phyloP scores from a whole-genome alignment of 2,329 filamentous ascomycete species.

The Penicillium sp. region DNA sequence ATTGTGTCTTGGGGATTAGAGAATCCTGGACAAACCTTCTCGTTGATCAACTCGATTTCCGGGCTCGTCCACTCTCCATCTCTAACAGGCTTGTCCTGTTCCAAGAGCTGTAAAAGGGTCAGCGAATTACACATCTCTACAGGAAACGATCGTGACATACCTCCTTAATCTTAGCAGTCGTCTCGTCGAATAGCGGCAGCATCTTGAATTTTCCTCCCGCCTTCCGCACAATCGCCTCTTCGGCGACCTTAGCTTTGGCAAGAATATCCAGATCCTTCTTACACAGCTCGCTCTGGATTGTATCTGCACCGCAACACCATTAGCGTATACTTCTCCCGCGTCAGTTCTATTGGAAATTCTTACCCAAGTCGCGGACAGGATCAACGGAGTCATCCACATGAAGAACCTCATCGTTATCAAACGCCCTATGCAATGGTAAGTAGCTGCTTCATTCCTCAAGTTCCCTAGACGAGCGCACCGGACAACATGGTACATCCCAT shows the following conservation, averaged over 20 bases:
- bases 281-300: slow-evolving; percentile 6
- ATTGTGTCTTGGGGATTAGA: background rate
- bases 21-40: background rate
- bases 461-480: background rate
- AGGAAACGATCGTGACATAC: background rate
- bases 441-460: background rate
- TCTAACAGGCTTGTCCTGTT: slow-evolving; percentile 5
- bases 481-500: slow-evolving; percentile 7
- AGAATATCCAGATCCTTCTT: slow-evolving; percentile 8
- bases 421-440: background rate
- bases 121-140: background rate
- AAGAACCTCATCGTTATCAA: slow-evolving; percentile 2
- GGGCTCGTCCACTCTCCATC: slow-evolving; percentile 5
- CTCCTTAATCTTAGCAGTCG: slow-evolving; percentile 3
- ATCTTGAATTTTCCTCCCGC: slow-evolving; percentile 7
- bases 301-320: background rate
- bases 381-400: slow-evolving; percentile 3
- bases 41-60: slow-evolving; percentile 7
- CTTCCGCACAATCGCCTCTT: slow-evolving; percentile 3
- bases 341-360: too few relatives aligned
- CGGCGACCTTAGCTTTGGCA: slow-evolving; percentile 1
- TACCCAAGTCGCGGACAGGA: background rate
- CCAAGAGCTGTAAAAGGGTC: background rate
- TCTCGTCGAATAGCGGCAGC: slow-evolving; percentile 7
- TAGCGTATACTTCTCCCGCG: background rate